Evolutionary conservation across 345 rosid species (phyloP).

Genomic region (Gossypioides kirkii): DNA sequence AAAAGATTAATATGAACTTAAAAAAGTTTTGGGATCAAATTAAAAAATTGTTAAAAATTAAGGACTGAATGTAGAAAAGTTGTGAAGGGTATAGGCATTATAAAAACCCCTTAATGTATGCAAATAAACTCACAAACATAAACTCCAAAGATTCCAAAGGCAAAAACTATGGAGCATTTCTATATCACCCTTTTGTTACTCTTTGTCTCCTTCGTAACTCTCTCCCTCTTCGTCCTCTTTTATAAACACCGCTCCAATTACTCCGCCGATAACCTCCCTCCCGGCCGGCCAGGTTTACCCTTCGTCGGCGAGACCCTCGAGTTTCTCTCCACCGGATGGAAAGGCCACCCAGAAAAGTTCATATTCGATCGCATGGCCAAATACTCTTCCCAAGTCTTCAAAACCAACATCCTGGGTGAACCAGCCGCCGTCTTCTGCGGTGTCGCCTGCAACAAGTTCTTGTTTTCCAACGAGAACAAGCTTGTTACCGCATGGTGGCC

Average conservation of each 20-base stretch:
- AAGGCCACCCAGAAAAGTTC: slow-evolving; percentile 38
- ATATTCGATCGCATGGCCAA: slow-evolving; percentile 26
- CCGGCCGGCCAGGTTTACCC: slow-evolving; percentile 31
- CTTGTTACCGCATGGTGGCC: slow-evolving; percentile 43
- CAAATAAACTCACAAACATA: neutral
- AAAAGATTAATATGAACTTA: too few species aligned
- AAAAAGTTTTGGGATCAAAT: too few species aligned
- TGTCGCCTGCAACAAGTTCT: slow-evolving; percentile 32
- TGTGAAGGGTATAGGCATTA: neutral
- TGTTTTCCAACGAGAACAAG: slow-evolving; percentile 43
- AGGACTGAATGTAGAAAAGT: too few species aligned
- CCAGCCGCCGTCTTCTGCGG: slow-evolving; percentile 34
- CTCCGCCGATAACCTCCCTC: slow-evolving; percentile 30
- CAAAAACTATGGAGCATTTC: neutral
- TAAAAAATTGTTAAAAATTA: too few species aligned
- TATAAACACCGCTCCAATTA: slow-evolving; percentile 18
- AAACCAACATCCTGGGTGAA: slow-evolving; percentile 26
- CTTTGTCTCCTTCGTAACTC: slow-evolving; percentile 4
- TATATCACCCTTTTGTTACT: neutral
- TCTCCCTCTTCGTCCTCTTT: slow-evolving; percentile 8
- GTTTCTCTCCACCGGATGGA: slow-evolving; percentile 29
- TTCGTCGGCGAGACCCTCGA: slow-evolving; percentile 34
- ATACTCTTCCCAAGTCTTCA: slow-evolving; percentile 30
- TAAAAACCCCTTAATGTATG: neutral
- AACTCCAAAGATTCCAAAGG: neutral